Base-by-base conservation (phyloP, 202 grass and related monocot species). In the Brachypodium distachyon region DNA sequence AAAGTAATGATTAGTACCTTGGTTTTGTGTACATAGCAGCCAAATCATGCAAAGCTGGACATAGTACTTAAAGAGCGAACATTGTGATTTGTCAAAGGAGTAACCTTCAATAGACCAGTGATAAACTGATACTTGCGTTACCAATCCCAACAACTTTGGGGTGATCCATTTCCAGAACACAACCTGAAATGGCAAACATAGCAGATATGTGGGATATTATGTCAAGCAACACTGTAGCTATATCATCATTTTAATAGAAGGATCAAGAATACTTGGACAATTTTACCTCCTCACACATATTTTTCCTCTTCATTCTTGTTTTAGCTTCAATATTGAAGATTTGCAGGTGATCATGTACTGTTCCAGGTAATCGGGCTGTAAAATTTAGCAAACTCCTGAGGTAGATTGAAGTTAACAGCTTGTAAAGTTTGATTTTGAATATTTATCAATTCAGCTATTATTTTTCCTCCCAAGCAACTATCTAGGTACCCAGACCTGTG, bases 121-220 rank as follows among this genome's bases (percentile, higher is more conserved):
- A 84, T 93, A 93, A 47, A 93, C 93, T 10, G 93, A n/a, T n/a
- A n/a, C n/a, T n/a, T n/a, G n/a, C n/a, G n/a, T n/a, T n/a, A n/a
- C n/a, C n/a, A n/a, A n/a, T 57, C 93, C 93, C 76, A 97, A 50
- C 80, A 97, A 77, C 51, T 90, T 92, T 21, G 93, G 85, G 41
- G 87, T 90, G 46, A 97, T 90, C 93, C 93, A 97, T 82, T 97
- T 97, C 93, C 93, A 97, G 60, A 97, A 97, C 25, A 89, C 89
- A 50, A 96, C 92, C 92, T 96, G 42, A 4, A 41, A 48, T 77
- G 26, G 18, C n/a, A 12, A 27, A 61, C 71, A 77, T n/a, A 23
- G 23, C 74, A 16, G 17, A 27, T 10, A 74, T 12, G 49, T 21
- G 51, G 63, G 42, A 31, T 1, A 11, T 25, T 52, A 61, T 36